A percentile compares a stretch with the other conserved stretches of the same genome.
Conservation (phyloP, 768 basidiomycete genomes). For the Panellus pusillus region DNA sequence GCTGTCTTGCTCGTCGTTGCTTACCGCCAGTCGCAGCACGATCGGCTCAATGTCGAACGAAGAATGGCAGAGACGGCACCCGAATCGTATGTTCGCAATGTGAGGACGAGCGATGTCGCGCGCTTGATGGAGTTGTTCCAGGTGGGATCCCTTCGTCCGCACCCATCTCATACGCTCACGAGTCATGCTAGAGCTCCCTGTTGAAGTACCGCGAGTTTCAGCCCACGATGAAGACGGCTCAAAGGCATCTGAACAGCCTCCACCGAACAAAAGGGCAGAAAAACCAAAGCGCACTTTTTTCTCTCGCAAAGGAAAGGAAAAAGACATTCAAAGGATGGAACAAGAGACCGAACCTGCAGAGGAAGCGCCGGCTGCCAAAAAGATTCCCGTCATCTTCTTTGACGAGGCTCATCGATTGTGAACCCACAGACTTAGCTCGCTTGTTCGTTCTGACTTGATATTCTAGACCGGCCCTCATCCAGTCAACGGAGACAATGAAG, state of each 20-base stretch:
- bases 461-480: slow-evolving; percentile 64
- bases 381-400: slow-evolving; percentile 76
- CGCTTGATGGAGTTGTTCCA: slow-evolving; percentile 86
- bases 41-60: slow-evolving; percentile 71
- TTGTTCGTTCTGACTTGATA: background rate
- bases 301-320: slow-evolving; percentile 31
- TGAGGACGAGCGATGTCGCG: slow-evolving; percentile 79
- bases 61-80: slow-evolving; percentile 49
- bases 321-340: slow-evolving; percentile 29
- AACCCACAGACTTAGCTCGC: slow-evolving; percentile 21
- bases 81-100: slow-evolving; percentile 43
- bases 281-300: slow-evolving; percentile 25
- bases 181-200: slow-evolving; percentile 53
- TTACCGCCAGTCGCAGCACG: slow-evolving; percentile 53
- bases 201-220: slow-evolving; percentile 74
- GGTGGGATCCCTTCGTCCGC: slow-evolving; percentile 31
- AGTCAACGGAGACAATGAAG: slow-evolving; percentile 81
- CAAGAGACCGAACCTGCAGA: slow-evolving; percentile 36
- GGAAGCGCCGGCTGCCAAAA: slow-evolving; percentile 49
- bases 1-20: slow-evolving; percentile 2
- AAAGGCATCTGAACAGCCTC: background rate
- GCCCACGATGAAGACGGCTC: slow-evolving; percentile 1
- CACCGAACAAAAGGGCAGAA: background rate
- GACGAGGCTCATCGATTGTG: slow-evolving; percentile 86
- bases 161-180: background rate